Evolutionary conservation across 164 flowering plant species (phyloP).

Genomic region (Kalanchoe fedtschenkoi): DNA sequence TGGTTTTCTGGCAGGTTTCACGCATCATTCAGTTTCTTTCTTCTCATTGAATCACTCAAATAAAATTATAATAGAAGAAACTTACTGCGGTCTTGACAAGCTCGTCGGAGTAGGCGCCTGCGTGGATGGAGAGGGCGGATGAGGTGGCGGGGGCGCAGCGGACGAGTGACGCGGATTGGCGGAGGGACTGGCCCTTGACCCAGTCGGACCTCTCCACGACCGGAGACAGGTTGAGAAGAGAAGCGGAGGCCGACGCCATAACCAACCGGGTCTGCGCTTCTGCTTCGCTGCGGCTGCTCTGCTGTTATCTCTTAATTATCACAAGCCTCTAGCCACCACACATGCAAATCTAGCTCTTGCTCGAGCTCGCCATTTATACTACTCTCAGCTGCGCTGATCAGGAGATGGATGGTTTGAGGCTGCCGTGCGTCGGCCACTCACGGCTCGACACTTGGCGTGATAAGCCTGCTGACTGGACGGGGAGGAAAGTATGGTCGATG

Average conservation of each 20-base stretch:
- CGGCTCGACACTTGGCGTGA: not conserved
- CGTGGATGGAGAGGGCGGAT: not conserved
- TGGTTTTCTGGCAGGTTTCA: not conserved
- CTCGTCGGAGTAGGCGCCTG: not conserved
- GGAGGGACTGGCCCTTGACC: slow-evolving; percentile 3
- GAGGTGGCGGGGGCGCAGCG: not conserved
- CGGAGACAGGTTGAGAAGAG: not conserved
- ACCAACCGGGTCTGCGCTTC: too few relatives aligned
- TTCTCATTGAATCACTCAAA: not conserved
- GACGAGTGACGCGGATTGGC: not conserved
- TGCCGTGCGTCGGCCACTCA: not conserved
- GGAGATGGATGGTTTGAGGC: not conserved
- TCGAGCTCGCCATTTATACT: too few relatives aligned
- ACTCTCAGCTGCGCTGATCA: too few relatives aligned
- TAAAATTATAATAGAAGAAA: not conserved
- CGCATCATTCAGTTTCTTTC: not conserved
- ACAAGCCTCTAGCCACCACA: not conserved
- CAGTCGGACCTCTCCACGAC: slow-evolving; percentile 1
- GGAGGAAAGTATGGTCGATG: not conserved
- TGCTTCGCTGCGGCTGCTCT: not conserved
- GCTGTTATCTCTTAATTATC: not conserved
- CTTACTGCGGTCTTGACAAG: slow-evolving; percentile 1
- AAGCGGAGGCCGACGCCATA: not conserved
- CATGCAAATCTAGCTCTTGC: not conserved
- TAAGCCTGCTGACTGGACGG: not conserved